Conservation (phyloP, 1,139 yeast genomes). For the Kodamaea alishanica region DNA sequence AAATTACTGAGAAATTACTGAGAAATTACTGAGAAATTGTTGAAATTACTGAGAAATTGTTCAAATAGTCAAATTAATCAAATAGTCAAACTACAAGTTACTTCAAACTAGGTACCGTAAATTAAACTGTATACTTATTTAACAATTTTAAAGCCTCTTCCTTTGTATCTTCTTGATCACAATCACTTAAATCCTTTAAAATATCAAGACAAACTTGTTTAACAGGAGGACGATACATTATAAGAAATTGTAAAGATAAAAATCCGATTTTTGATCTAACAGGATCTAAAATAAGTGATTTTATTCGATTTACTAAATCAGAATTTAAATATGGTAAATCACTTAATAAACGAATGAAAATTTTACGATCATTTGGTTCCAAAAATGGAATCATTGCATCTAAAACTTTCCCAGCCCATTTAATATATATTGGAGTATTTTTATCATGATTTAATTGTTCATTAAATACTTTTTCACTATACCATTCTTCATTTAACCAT, state of each 20-base stretch:
- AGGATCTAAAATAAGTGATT: constrained; percentile 82
- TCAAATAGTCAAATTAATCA: not conserved
- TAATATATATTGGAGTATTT: constrained; percentile 49
- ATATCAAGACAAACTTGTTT: constrained; percentile 63
- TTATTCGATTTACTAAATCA: constrained; percentile 58
- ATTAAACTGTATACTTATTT: constrained; percentile 41
- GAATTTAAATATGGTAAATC: constrained; percentile 77
- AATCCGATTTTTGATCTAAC: constrained; percentile 76
- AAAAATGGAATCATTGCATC: constrained; percentile 82
- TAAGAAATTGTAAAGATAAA: constrained; percentile 72
- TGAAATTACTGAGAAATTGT: not conserved
- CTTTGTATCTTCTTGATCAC: constrained; percentile 51
- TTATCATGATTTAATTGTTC: constrained; percentile 3
- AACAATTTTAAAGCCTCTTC: constrained; percentile 54
- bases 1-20: too few relatives aligned
- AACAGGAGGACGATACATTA: constrained; percentile 89
- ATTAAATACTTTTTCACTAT: constrained; percentile 53
- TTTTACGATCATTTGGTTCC: constrained; percentile 73
- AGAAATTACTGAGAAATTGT: too few relatives aligned
- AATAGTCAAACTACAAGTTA: not conserved
- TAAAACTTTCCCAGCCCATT: constrained; percentile 69
- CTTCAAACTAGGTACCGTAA: not conserved
- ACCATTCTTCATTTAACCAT: constrained; percentile 98
- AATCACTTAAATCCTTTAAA: constrained; percentile 51
- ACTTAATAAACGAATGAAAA: constrained; percentile 76